Conservation (phyloP, 306 rosid genomes). For the Gastrolobium villosum region DNA sequence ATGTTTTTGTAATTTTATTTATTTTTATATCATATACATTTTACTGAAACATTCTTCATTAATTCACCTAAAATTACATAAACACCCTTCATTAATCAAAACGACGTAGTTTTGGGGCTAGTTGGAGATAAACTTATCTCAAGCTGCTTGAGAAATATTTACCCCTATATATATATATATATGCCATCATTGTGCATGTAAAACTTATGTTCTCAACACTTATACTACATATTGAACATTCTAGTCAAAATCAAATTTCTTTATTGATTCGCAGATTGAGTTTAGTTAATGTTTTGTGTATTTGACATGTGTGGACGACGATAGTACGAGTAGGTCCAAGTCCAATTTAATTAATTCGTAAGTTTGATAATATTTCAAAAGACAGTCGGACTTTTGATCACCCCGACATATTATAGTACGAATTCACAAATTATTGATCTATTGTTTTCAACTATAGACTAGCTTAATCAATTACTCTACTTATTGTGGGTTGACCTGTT, state of each 20-base stretch:
- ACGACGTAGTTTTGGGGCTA: too few relatives aligned
- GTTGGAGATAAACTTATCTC: too few relatives aligned
- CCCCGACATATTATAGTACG: constrained; percentile 7
- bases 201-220: neutral
- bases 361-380: neutral
- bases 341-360: neutral
- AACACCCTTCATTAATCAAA: too few relatives aligned
- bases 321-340: neutral
- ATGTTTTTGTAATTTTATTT: too few relatives aligned
- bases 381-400: constrained; percentile 7
- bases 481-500: constrained; percentile 45
- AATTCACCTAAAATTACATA: too few relatives aligned
- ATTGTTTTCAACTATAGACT: constrained; percentile 44
- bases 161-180: too few relatives aligned
- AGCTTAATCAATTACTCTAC: constrained; percentile 43
- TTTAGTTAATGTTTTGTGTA: neutral
- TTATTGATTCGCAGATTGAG: neutral
- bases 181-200: neutral
- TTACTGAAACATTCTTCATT: too few relatives aligned
- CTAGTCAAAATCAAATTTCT: neutral
- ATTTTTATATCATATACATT: too few relatives aligned
- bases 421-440: constrained; percentile 8
- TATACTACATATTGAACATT: neutral
- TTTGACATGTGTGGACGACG: constrained; percentile 31
- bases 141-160: too few relatives aligned